phyloP scores from a whole-genome alignment of 495 filamentous ascomycete species.

The Polyplosphaeria fusca region DNA sequence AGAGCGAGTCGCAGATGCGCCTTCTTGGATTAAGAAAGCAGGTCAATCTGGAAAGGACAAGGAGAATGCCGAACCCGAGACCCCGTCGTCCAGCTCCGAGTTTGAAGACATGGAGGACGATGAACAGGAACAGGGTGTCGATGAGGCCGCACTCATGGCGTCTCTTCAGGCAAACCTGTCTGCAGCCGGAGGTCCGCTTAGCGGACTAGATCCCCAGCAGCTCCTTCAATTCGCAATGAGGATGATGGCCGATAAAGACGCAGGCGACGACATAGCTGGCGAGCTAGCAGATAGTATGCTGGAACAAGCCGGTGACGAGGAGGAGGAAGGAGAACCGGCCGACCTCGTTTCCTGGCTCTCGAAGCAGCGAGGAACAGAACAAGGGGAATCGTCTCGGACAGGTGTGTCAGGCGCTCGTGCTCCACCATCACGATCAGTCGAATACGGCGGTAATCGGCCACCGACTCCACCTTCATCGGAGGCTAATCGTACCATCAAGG shows the following conservation, averaged over 20 bases:
- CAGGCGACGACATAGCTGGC: constrained; percentile 38
- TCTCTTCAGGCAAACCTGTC: constrained; percentile 32
- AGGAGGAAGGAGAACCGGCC: constrained; percentile 11
- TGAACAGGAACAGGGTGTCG: constrained; percentile 14
- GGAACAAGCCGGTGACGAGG: constrained; percentile 28
- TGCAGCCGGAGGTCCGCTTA: constrained; percentile 30
- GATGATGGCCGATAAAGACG: constrained; percentile 36
- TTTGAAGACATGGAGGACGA: constrained; percentile 3
- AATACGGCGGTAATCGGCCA: not conserved
- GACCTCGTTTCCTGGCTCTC: constrained; percentile 13
- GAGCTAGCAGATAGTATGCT: constrained; percentile 38
- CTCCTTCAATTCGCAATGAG: constrained; percentile 38
- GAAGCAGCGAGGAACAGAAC: constrained; percentile 5
- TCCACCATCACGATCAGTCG: constrained; percentile 3
- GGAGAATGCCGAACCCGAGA: not conserved
- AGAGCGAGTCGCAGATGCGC: constrained; percentile 12
- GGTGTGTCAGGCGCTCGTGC: not conserved
- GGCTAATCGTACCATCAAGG: constrained; percentile 12
- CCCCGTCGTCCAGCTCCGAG: not conserved
- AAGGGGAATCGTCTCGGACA: too few species aligned
- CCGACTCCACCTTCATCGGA: constrained; percentile 26
- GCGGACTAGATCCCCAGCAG: constrained; percentile 36
- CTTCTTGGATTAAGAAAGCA: not conserved
- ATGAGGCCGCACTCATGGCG: constrained; percentile 34
- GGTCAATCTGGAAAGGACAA: not conserved